phyloP scores from a whole-genome alignment of 495 filamentous ascomycete genomes.

The Cercophora sp. region DNA sequence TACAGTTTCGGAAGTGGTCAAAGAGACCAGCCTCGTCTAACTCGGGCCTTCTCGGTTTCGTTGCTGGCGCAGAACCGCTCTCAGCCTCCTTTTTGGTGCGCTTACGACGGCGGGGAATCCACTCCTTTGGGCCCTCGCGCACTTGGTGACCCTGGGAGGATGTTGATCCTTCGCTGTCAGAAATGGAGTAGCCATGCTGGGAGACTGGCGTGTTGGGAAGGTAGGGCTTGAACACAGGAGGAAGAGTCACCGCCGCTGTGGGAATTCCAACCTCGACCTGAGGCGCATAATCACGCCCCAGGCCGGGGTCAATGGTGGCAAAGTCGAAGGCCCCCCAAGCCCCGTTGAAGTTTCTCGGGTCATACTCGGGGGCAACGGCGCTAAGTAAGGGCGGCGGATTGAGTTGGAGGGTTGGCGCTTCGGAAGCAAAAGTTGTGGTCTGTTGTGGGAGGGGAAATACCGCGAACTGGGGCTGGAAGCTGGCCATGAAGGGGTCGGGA shows the following conservation, averaged over 20 bases:
- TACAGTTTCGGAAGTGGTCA: slow-evolving; percentile 4
- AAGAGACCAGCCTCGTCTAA: not conserved
- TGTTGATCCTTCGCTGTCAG: slow-evolving; percentile 18
- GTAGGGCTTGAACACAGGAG: slow-evolving; percentile 6
- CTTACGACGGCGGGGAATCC: slow-evolving; percentile 20
- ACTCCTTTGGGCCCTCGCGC: slow-evolving; percentile 19
- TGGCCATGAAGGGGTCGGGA: slow-evolving; percentile 8
- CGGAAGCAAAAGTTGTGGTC: not conserved
- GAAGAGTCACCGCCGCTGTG: not conserved
- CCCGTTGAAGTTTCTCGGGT: slow-evolving; percentile 13
- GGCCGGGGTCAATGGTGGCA: slow-evolving; percentile 8
- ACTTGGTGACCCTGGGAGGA: slow-evolving; percentile 2
- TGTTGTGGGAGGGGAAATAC: slow-evolving; percentile 4
- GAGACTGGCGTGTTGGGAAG: slow-evolving; percentile 4
- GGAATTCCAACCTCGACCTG: not conserved
- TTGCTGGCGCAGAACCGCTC: not conserved
- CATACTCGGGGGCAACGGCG: not conserved
- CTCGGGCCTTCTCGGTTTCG: not conserved
- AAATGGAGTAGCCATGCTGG: slow-evolving; percentile 8
- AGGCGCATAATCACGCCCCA: slow-evolving; percentile 8
- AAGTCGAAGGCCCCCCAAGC: slow-evolving; percentile 19
- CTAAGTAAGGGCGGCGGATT: slow-evolving; percentile 6
- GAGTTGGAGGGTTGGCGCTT: slow-evolving; percentile 7
- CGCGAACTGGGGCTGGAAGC: slow-evolving; percentile 11
- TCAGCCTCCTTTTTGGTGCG: slow-evolving; percentile 8